Evolutionary conservation across 371 early-diverging fungal species (phyloP).

Genomic region (Smittium mucronatum): DNA sequence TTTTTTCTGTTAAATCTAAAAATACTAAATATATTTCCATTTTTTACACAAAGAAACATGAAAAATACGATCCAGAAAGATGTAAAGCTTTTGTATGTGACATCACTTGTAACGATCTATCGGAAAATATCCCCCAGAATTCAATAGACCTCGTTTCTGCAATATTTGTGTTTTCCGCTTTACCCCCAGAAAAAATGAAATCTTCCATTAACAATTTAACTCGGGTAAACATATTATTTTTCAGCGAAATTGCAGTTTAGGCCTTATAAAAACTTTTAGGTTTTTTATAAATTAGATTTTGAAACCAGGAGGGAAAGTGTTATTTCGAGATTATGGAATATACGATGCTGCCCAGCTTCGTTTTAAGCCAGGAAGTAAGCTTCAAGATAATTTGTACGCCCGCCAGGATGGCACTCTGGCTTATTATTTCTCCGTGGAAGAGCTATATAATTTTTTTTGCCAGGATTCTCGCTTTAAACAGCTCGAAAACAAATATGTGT

Average conservation of each 20-base stretch:
- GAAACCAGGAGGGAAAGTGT: constrained; percentile 58
- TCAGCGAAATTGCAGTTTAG: too few relatives aligned
- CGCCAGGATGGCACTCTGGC: constrained; percentile 69
- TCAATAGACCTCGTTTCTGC: constrained; percentile 64
- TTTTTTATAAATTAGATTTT: constrained; percentile 41
- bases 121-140: constrained; percentile 43
- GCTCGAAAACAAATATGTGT: constrained; percentile 54
- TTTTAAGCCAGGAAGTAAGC: constrained; percentile 62
- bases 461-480: constrained; percentile 54
- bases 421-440: constrained; percentile 32
- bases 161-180: constrained; percentile 72
- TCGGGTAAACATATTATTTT: constrained; percentile 16
- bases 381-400: constrained; percentile 71
- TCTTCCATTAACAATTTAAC: constrained; percentile 50
- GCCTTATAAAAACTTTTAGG: too few relatives aligned
- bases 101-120: constrained; percentile 50
- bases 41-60: constrained; percentile 34
- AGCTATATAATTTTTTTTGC: constrained; percentile 48
- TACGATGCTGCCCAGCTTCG: constrained; percentile 83
- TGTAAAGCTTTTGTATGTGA: constrained; percentile 77
- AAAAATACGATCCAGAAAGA: constrained; percentile 42
- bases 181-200: constrained; percentile 67
- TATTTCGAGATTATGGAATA: constrained; percentile 80
- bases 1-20: constrained; percentile 1
- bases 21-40: neutral